Evolutionary conservation across 2,329 filamentous ascomycete species (phyloP).

Genomic region (Tetracladium maxilliforme): DNA sequence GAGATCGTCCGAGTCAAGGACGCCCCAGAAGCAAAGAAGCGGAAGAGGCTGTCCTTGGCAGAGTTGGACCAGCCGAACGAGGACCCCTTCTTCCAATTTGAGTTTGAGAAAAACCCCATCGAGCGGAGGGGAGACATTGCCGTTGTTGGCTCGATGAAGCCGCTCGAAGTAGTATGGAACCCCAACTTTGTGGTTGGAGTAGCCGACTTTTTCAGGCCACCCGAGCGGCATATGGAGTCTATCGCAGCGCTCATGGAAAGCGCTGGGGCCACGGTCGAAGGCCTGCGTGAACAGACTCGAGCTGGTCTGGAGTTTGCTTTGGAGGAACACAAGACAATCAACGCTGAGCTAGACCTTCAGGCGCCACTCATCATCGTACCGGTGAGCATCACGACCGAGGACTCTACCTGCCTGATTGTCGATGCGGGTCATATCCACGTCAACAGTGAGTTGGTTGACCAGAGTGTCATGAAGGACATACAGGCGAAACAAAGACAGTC

Average conservation of each 20-base stretch:
- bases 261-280: constrained; percentile 89
- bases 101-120: constrained; percentile 89
- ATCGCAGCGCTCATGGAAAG: constrained; percentile 92
- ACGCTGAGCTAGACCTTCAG: constrained; percentile 88
- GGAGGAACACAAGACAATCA: constrained; percentile 95
- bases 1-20: constrained; percentile 96
- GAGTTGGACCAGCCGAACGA: constrained; percentile 32
- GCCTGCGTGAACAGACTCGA: constrained; percentile 84
- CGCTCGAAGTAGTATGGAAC: constrained; percentile 95
- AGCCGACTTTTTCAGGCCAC: constrained; percentile 89
- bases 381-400: constrained; percentile 71
- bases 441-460: constrained; percentile 84
- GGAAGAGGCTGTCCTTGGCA: constrained; percentile 33
- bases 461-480: constrained; percentile 76
- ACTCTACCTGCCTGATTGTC: constrained; percentile 78
- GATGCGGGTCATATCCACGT: constrained; percentile 95
- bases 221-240: constrained; percentile 95
- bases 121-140: constrained; percentile 86
- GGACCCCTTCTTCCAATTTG: constrained; percentile 73
- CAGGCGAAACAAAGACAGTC: constrained; percentile 79
- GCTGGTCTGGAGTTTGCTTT: constrained; percentile 92
- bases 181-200: constrained; percentile 84
- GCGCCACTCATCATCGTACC: constrained; percentile 94
- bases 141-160: constrained; percentile 80
- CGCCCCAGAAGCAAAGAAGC: constrained; percentile 37